Evolutionary conservation across 495 filamentous ascomycete genomes (phyloP), one percentile per base, ranked within the genome.

Genomic region (Pseudevernia furfuracea): DNA sequence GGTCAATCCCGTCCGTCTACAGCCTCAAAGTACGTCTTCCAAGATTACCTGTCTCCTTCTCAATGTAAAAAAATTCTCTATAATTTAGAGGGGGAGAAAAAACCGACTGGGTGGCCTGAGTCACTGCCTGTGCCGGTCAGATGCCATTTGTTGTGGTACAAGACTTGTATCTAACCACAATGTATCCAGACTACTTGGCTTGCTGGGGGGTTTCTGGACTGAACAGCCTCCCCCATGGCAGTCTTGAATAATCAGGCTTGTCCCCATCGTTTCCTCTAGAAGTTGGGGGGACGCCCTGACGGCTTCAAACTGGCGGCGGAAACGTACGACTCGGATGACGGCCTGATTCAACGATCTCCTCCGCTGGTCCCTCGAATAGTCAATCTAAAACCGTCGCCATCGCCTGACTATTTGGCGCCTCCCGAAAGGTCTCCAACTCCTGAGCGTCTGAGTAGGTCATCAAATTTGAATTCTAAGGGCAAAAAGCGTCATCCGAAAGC

Each of bases 281-380:
- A 59, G 66, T 62, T 41, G 68, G 68, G 65, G 68, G 66, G 62
- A 59, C 63, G 56, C 62, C 55, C 59, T 66, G 52, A 64, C 62
- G 64, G 49, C 62, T 48, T 61, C 66, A 71, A 71, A 62, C 62
- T 71, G 70, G 70, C 70, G 70, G 65, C 59, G 60, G 68, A 67
- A 66, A 73, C 71, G 65, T 80, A 79, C 71, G 78, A 81, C 70
- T 72, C 75, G 65, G 76, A 81, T 66, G 78, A 81, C 65, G 75
- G 67, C 65, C 71, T 63, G 55, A 34, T 68, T 64, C 70, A 74
- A 61, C 69, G 68, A 59, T 71, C 68, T 28, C 72, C 73, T 21
- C 66, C 59, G n/a, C 63, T 76, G 38, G 61, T 70, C 37, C 61
- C 67, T 36, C 43, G 36, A 39, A 67, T 66, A 41, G 63, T 72